Evolutionary conservation across 2,329 filamentous ascomycete genomes (phyloP).

Genomic region (Hypoxylon sp.): DNA sequence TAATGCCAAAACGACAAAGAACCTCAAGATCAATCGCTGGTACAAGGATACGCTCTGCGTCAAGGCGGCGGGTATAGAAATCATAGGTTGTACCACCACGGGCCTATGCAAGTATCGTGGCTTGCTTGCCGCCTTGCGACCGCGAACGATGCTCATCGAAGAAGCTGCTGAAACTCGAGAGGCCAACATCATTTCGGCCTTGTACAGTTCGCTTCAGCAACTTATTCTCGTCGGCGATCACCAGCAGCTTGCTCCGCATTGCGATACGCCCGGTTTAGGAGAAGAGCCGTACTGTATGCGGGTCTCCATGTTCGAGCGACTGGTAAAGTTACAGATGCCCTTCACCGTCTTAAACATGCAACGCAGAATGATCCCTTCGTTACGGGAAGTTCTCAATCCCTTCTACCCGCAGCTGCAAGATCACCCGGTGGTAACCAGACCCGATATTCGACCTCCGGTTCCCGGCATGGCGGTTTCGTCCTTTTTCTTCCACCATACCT

Average conservation of each 20-base stretch:
- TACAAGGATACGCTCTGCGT: slow-evolving; percentile 65
- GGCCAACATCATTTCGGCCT: slow-evolving; percentile 65
- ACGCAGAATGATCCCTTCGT: slow-evolving; percentile 65
- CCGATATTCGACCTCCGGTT: slow-evolving; percentile 53
- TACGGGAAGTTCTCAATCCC: slow-evolving; percentile 59
- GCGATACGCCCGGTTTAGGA: slow-evolving; percentile 70
- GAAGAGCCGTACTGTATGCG: slow-evolving; percentile 73
- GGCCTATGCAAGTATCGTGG: slow-evolving; percentile 83
- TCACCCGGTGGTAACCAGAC: slow-evolving; percentile 55
- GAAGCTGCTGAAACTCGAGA: slow-evolving; percentile 83
- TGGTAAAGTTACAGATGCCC: slow-evolving; percentile 73
- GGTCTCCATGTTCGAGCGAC: slow-evolving; percentile 82
- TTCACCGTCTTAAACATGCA: slow-evolving; percentile 76
- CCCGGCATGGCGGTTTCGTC: slow-evolving; percentile 58
- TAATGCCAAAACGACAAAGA: slow-evolving; percentile 63
- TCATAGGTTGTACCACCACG: slow-evolving; percentile 79
- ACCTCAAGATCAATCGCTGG: slow-evolving; percentile 68
- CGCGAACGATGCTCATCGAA: slow-evolving; percentile 78
- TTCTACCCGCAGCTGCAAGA: slow-evolving; percentile 62
- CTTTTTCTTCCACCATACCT: slow-evolving; percentile 67
- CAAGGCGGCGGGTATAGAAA: slow-evolving; percentile 54
- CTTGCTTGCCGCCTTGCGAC: slow-evolving; percentile 73
- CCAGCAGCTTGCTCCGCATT: slow-evolving; percentile 79
- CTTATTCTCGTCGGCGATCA: slow-evolving; percentile 79
- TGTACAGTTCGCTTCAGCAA: slow-evolving; percentile 65